Percentiles rank a stretch among this genome's conserved stretches.
Conservation (phyloP, 176 grass and related monocot genomes). For the Hyparrhenia diplandra region DNA sequence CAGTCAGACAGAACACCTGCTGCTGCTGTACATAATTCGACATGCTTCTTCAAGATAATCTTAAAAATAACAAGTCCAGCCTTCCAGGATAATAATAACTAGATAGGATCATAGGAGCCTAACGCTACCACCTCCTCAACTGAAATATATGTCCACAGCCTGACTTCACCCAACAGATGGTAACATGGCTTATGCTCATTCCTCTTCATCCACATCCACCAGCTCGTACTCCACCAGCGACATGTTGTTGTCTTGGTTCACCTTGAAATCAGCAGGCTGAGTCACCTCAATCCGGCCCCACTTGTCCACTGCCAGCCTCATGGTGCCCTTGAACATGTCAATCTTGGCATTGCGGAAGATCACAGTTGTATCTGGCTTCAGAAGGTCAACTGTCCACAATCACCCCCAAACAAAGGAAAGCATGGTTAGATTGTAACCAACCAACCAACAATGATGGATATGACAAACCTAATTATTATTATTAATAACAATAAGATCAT, state of each 20-base stretch:
- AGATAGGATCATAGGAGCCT: constrained; percentile 5
- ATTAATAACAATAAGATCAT: background rate
- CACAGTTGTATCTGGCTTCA: constrained; percentile 29
- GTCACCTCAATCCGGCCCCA: constrained; percentile 35
- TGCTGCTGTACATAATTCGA: constrained; percentile 15
- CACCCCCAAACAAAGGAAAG: background rate
- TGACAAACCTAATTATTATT: background rate
- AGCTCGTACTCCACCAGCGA: constrained; percentile 28
- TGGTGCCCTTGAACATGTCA: constrained; percentile 44
- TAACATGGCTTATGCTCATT: background rate
- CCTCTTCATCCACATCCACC: constrained; percentile 30
- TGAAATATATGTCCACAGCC: constrained; percentile 15
- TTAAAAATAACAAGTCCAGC: background rate
- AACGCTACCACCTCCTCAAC: background rate
- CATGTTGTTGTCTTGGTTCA: constrained; percentile 36
- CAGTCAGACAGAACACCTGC: background rate
- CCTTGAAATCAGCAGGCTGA: background rate
- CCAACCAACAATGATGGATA: background rate
- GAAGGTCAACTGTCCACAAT: constrained; percentile 15
- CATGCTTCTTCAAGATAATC: background rate
- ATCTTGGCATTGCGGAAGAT: constrained; percentile 43
- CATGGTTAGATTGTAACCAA: background rate
- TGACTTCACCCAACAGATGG: background rate
- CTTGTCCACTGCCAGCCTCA: constrained; percentile 39
- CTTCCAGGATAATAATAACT: background rate